Conservation (phyloP, 805 yeast genomes). For the Osmozyma mogii region DNA sequence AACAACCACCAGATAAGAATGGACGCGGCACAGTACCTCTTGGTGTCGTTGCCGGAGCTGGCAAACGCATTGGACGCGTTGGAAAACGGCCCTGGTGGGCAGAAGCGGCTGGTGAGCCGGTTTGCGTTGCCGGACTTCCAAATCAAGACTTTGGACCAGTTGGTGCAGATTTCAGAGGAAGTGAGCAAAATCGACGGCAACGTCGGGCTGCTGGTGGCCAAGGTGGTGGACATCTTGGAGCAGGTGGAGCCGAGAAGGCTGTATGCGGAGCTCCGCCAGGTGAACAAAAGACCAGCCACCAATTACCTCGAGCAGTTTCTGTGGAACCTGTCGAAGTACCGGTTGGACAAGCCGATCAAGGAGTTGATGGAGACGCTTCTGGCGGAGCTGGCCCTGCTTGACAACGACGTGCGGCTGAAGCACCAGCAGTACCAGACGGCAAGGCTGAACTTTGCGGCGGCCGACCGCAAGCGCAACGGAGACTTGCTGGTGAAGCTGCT, state of each 20-base stretch:
- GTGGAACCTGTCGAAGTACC: constrained; percentile 85
- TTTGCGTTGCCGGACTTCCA: constrained; percentile 77
- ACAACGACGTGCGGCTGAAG: constrained; percentile 74
- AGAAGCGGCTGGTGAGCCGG: constrained; percentile 48
- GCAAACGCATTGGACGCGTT: constrained; percentile 45
- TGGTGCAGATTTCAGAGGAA: constrained; percentile 88
- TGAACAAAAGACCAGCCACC: constrained; percentile 42
- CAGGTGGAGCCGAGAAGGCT: constrained; percentile 20
- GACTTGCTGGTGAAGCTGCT: constrained; percentile 85
- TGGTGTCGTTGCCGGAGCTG: constrained; percentile 55
- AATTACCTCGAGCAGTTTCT: constrained; percentile 66
- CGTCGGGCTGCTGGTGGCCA: constrained; percentile 57
- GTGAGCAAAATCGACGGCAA: constrained; percentile 76
- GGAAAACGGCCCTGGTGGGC: constrained; percentile 46
- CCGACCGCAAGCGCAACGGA: constrained; percentile 90
- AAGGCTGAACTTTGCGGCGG: constrained; percentile 73
- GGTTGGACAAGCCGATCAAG: constrained; percentile 75
- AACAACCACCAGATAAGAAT: too few species aligned
- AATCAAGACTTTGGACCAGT: constrained; percentile 88
- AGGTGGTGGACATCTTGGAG: constrained; percentile 67
- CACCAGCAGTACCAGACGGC: constrained; percentile 73
- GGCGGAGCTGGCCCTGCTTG: constrained; percentile 74
- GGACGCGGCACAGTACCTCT: constrained; percentile 38
- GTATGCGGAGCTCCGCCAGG: constrained; percentile 24
- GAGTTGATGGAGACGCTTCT: constrained; percentile 65